These are phyloP conservation scores for Erythrophleum ivorense DNA, from an alignment of 331 rosid genomes.

Conservation along the genomic window DNA sequence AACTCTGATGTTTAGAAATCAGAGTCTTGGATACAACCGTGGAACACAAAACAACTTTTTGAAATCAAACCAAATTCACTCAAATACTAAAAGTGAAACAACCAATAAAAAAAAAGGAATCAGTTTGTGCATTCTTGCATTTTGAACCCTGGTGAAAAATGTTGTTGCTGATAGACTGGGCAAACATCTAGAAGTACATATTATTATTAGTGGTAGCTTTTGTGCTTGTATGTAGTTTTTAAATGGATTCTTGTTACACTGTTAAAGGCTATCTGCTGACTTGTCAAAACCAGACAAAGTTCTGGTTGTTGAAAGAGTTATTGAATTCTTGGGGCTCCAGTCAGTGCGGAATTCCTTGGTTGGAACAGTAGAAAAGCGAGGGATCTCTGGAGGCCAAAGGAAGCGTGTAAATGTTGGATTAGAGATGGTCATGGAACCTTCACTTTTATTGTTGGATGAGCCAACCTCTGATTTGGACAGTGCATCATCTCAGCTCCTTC, in stretches of 20 bases:
- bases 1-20: neutral
- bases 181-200: neutral
- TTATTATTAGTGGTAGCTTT: constrained; percentile 22
- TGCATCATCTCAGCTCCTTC: constrained; percentile 92
- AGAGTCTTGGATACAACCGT: neutral
- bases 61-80: neutral
- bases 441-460: constrained; percentile 92
- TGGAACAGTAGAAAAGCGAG: constrained; percentile 98
- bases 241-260: constrained; percentile 14
- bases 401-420: constrained; percentile 96
- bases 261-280: constrained; percentile 68
- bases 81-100: neutral
- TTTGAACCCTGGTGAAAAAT: neutral
- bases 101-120: neutral
- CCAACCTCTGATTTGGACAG: constrained; percentile 99
- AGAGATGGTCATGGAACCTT: constrained; percentile 99
- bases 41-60: neutral
- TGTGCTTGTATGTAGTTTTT: constrained; percentile 3
- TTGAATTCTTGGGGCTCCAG: constrained; percentile 92
- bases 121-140: neutral
- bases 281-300: constrained; percentile 79
- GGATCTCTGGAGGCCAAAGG: constrained; percentile 97
- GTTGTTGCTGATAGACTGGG: neutral
- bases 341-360: constrained; percentile 82
- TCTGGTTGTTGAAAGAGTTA: constrained; percentile 90